phyloP scores from a whole-genome alignment of 768 basidiomycete species.

The Pleurotus pulmonarius region DNA sequence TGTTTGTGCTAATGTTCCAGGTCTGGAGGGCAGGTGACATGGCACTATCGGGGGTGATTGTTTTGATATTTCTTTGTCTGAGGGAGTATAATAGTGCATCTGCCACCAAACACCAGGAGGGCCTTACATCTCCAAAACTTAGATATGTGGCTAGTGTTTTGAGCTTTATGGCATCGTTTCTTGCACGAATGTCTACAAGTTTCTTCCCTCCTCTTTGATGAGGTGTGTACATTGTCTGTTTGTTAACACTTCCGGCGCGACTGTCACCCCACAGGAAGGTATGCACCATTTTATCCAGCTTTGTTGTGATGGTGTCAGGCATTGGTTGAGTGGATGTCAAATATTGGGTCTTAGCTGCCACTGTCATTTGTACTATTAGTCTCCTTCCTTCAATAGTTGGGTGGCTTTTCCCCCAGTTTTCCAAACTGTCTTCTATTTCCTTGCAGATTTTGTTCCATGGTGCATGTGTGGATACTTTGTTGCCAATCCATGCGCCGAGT shows the following conservation, averaged over 20 bases:
- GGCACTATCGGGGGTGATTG: neutral
- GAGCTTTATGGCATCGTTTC: slow-evolving; percentile 12
- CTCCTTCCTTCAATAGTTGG: slow-evolving; percentile 25
- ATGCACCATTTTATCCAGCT: slow-evolving; percentile 14
- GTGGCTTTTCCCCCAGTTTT: slow-evolving; percentile 20
- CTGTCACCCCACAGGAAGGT: slow-evolving; percentile 24
- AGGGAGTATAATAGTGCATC: neutral
- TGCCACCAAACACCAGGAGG: neutral
- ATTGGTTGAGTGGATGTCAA: slow-evolving; percentile 29
- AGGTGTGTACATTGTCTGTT: slow-evolving; percentile 13
- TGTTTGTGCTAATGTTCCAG: neutral
- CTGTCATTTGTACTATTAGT: slow-evolving; percentile 20
- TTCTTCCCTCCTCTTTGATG: slow-evolving; percentile 16
- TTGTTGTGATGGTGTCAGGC: slow-evolving; percentile 14
- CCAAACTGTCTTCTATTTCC: slow-evolving; percentile 13
- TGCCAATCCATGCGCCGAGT: too few relatives aligned
- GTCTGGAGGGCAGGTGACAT: neutral
- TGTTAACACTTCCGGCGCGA: slow-evolving; percentile 9
- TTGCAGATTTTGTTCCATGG: too few relatives aligned
- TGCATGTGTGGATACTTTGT: too few relatives aligned
- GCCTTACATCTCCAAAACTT: neutral
- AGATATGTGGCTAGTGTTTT: slow-evolving; percentile 11
- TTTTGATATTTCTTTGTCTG: neutral
- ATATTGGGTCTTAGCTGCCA: slow-evolving; percentile 31
- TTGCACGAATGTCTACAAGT: slow-evolving; percentile 7